Percentiles rank a stretch among this genome's conserved stretches.
Evolutionary conservation across 2,329 filamentous ascomycete species (phyloP).

Genomic region (Coniochaeta hoffmannii): DNA sequence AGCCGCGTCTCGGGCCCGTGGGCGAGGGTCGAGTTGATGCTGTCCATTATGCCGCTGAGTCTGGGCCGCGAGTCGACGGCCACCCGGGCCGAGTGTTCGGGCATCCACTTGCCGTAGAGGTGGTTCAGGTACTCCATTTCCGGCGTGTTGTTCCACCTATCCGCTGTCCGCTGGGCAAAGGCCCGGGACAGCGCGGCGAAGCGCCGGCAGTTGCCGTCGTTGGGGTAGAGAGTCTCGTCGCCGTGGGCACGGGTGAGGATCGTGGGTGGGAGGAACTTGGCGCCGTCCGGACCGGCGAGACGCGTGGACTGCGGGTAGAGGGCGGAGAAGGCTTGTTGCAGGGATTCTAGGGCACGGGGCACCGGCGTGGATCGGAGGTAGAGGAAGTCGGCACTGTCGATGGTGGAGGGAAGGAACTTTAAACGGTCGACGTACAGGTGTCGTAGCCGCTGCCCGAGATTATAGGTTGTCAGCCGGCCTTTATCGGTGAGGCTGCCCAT

Average conservation of each 20-base stretch:
- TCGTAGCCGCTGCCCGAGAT: constrained; percentile 60
- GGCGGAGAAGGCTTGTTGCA: constrained; percentile 68
- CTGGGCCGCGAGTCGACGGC: constrained; percentile 80
- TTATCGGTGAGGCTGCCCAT: constrained; percentile 69
- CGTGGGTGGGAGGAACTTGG: constrained; percentile 50
- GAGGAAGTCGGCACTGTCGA: constrained; percentile 48
- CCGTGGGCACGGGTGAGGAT: constrained; percentile 57
- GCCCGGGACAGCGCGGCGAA: constrained; percentile 62
- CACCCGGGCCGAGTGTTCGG: constrained; percentile 56
- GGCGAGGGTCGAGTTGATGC: constrained; percentile 79
- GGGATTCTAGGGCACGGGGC: constrained; percentile 67
- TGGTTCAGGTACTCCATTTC: constrained; percentile 81
- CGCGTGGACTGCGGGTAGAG: constrained; percentile 57
- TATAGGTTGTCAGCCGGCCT: constrained; percentile 64
- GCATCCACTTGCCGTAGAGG: constrained; percentile 80
- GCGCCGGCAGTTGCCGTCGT: constrained; percentile 65
- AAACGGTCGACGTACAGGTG: constrained; percentile 69
- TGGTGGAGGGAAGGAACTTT: constrained; percentile 56
- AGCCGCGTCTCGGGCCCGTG: constrained; percentile 75
- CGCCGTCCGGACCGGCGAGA: constrained; percentile 11
- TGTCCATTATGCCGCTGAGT: constrained; percentile 88
- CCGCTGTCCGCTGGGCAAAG: constrained; percentile 64
- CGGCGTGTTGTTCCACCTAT: constrained; percentile 65
- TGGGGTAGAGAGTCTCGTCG: constrained; percentile 76
- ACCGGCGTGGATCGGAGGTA: constrained; percentile 71